Conservation (phyloP, 2,329 filamentous ascomycete species). For the Pseudovirgaria hyperparasitica region DNA sequence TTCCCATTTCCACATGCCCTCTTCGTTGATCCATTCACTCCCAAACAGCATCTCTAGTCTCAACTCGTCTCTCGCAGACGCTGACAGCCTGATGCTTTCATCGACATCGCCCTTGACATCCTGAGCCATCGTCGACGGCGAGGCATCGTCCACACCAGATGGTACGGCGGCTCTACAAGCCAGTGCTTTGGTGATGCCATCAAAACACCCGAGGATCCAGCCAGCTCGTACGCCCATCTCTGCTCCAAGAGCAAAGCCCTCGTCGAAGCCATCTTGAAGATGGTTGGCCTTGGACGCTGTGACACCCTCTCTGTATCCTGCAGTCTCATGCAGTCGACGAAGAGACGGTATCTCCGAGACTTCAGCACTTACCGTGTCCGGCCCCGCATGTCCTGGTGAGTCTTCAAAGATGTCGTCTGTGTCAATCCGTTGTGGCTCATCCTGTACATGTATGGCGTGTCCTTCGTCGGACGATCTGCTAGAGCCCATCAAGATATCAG, state of each 20-base stretch:
- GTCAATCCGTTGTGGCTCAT: no score
- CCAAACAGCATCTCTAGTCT: constrained; percentile 51
- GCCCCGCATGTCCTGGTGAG: no score
- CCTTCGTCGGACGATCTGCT: no score
- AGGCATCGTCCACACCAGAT: constrained; percentile 10
- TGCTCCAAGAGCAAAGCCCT: constrained; percentile 75
- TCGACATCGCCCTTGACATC: constrained; percentile 13
- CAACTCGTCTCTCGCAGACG: constrained; percentile 45
- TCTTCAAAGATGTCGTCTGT: no score
- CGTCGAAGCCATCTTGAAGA: constrained; percentile 83
- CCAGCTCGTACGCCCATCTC: constrained; percentile 65
- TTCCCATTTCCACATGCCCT: constrained; percentile 59
- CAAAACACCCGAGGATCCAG: constrained; percentile 61
- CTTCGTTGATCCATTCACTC: constrained; percentile 51
- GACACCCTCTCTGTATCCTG: constrained; percentile 85
- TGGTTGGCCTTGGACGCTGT: constrained; percentile 59
- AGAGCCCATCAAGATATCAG: no score
- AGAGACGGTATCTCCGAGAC: constrained; percentile 64
- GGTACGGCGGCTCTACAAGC: constrained; percentile 14
- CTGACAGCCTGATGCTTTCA: constrained; percentile 18
- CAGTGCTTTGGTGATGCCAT: constrained; percentile 50
- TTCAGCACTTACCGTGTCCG: no score
- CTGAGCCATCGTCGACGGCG: background rate
- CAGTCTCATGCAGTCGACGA: constrained; percentile 63
- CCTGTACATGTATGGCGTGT: no score